Conservation (phyloP, 495 filamentous ascomycete genomes). For the Pseudevernia furfuracea region DNA sequence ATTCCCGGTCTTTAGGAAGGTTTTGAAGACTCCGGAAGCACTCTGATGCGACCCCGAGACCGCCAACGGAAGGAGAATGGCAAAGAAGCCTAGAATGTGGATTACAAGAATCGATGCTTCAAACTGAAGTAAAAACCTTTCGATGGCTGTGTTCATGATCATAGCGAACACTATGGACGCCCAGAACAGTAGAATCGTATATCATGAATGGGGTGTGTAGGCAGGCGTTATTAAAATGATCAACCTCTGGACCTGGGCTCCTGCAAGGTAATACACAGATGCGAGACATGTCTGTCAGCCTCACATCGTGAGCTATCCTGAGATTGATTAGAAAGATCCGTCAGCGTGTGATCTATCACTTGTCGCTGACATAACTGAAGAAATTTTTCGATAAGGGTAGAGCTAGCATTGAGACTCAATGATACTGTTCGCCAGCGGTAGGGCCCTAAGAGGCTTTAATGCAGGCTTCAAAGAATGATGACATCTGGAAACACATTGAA, state of each 20-base stretch:
- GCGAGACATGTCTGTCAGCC: constrained; percentile 40
- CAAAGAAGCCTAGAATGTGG: constrained; percentile 47
- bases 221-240: constrained; percentile 30
- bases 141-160: constrained; percentile 36
- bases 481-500: constrained; percentile 29
- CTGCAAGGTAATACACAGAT: constrained; percentile 33
- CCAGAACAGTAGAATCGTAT: constrained; percentile 39
- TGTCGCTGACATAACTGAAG: constrained; percentile 12
- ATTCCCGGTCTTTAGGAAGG: constrained; percentile 40
- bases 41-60: constrained; percentile 38
- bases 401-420: constrained; percentile 13
- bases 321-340: not conserved
- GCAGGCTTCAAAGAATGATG: not conserved
- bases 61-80: constrained; percentile 43
- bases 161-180: constrained; percentile 35
- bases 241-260: constrained; percentile 38
- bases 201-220: constrained; percentile 36
- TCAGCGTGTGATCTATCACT: not conserved
- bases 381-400: constrained; percentile 10
- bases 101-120: constrained; percentile 43
- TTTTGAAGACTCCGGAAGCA: constrained; percentile 37
- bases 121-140: constrained; percentile 35
- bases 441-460: constrained; percentile 5
- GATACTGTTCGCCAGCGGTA: constrained; percentile 14
- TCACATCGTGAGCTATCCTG: constrained; percentile 41